Evolutionary conservation across 1,284 basidiomycete species (phyloP), one percentile per base, ranked within the genome.

Genomic region (Entoloma clypeatum): DNA sequence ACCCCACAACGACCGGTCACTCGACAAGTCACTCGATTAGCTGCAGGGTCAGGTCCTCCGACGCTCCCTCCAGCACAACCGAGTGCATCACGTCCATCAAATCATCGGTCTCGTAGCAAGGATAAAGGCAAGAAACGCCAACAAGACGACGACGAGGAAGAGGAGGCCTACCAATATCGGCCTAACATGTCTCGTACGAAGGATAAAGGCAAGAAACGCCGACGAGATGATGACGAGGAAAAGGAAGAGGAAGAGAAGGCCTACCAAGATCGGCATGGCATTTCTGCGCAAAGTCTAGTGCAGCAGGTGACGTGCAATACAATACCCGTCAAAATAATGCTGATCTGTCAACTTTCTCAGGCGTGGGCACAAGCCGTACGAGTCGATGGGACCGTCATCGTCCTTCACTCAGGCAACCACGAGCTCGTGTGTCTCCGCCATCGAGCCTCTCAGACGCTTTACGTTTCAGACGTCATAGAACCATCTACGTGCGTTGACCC

Each of bases 281-380:
- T 39, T 9, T 29, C 41, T 33, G 28, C 25, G 13, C 28, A 37
- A 22, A 29, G 27, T 31, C 27, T 43, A 6, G 26, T 43, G 21
- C 41, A 43, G 31, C 36, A 43, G 36, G 41, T 43, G 23, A 39
- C 19, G 22, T 16, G 26, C 23, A 30, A 23, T 30, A 24, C 23
- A 24, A 35, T 36, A 27, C 7, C 27, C 14, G 18, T 41, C 24
- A 29, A 41, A n/a, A 36, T 9, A 35, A 24, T n/a, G 33, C 33
- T 35, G 33, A 35, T 16, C 16, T 23, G 33, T n/a, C 22, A 5
- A 35, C 6, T 24, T 16, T 24, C n/a, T 21, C 21, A 35, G 33
- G 33, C 33, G 6, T n/a, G n/a, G n/a, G n/a, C n/a, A n/a, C n/a
- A n/a, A n/a, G n/a, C n/a, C n/a, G n/a, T n/a, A n/a, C n/a, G n/a